These are phyloP conservation scores for Aspergillus sojae DNA, from an alignment of 2,329 filamentous ascomycete species.

Conservation along the genomic window DNA sequence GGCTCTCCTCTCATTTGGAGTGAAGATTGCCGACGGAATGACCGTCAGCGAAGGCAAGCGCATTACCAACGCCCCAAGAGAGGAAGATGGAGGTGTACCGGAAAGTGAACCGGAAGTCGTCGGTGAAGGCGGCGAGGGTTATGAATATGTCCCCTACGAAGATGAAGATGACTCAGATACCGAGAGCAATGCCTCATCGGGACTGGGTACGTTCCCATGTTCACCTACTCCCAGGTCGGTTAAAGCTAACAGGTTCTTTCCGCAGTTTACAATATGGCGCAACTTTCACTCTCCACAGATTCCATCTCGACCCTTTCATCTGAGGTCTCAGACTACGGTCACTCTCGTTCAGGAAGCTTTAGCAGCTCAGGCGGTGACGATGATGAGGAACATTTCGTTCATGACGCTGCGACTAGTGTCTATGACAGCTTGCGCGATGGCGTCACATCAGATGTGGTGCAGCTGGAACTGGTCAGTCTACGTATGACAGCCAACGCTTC, in stretches of 20 bases:
- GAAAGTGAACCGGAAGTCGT: conserved; percentile 57
- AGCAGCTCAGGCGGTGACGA: conserved; percentile 71
- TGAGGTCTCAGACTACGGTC: conserved; percentile 49
- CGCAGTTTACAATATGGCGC: conserved; percentile 55
- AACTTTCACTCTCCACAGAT: conserved; percentile 48
- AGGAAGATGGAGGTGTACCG: conserved; percentile 46
- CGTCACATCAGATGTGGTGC: conserved; percentile 77
- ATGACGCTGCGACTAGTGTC: conserved; percentile 84
- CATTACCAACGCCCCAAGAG: conserved; percentile 49
- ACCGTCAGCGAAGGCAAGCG: conserved; percentile 45
- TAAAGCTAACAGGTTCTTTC: conserved; percentile 14
- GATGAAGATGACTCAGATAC: conserved; percentile 68
- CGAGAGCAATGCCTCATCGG: conserved; percentile 59
- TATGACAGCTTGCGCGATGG: conserved; percentile 79
- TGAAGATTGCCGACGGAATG: conserved; percentile 67
- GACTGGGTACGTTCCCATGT: conserved; percentile 32
- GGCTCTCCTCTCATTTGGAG: conserved; percentile 77
- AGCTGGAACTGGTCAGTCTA: conserved; percentile 91
- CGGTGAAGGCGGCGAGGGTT: conserved; percentile 61
- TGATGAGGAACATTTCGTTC: conserved; percentile 71
- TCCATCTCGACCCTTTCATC: conserved; percentile 69
- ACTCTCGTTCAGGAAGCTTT: conserved; percentile 70
- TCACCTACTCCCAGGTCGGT: neutral
- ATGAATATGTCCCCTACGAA: conserved; percentile 67
- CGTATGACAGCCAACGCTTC: conserved; percentile 89